Base-by-base conservation (phyloP, 2,329 filamentous ascomycete species). In the Fusarium caatingaense region DNA sequence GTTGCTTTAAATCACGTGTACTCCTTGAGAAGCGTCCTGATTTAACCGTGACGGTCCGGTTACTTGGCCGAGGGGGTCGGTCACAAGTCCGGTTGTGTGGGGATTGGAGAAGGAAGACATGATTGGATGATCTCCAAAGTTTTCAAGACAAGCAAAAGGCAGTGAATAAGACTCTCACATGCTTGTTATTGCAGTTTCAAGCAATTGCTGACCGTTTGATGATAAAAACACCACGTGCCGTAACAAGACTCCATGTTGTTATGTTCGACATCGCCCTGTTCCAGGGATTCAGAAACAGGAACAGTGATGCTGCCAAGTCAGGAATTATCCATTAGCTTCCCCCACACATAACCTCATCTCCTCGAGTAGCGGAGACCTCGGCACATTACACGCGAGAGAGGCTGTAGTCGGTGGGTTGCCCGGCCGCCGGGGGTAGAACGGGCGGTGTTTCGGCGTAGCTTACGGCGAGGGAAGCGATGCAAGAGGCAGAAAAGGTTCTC, bases 391-490 rank as follows among this genome's bases (percentile, higher is more conserved):
- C 30, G 48, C 50, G 54, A 69, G 60, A 55, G 61, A 57, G 61
- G 55, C 23, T 56, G 56, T 64, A 44, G 47, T 66, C 73, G 73
- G 73, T 64, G 64, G 57, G 60, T 74, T 72, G 73, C 56, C 73
- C 73, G 73, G 71, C 44, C 69, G 66, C 59, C 62, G 55, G 66
- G 53, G 51, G 57, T 53, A 49, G 48, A 55, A 51, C 44, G 45
- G 63, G 56, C 71, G 71, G 72, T 63, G 51, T 60, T 69, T 75
- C 73, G 73, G 73, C 64, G 64, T 71, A 75, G 72, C 72, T 75
- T 56, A 45, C 64, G 68, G 68, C 73, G 73, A 75, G 68, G 25
- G 56, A 44, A 34, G 46, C 48, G 64, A 57, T 42, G n/a, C 27
- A 34, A 18, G 49, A 28, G 34, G 34, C 18, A 37, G 53, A 44